Percentiles rank a stretch among this genome's conserved stretches.
phyloP scores from a whole-genome alignment of 306 rosid genomes.

The Cicer judaicum region DNA sequence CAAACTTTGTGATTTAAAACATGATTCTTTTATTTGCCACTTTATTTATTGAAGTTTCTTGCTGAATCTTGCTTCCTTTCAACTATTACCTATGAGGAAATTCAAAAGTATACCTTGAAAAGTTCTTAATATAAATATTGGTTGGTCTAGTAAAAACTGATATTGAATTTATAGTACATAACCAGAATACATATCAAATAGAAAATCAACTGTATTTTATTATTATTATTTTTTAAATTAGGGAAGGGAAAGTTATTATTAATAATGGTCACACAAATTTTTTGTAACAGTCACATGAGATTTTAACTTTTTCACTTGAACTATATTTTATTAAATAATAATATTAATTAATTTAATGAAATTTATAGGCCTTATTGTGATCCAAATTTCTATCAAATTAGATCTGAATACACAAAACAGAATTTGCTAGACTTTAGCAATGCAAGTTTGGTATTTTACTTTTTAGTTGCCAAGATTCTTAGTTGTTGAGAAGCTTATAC shows the following conservation, averaged over 20 bases:
- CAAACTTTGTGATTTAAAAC: background rate
- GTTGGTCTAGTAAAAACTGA: too few relatives aligned
- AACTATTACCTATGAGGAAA: background rate
- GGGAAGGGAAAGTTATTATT: too few relatives aligned
- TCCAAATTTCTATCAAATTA: background rate
- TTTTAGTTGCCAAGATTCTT: conserved; percentile 43
- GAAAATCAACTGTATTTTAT: too few relatives aligned
- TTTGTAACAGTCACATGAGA: too few relatives aligned
- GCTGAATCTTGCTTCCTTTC: background rate
- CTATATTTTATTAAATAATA: too few relatives aligned
- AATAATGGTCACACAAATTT: too few relatives aligned
- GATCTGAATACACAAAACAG: conserved; percentile 2
- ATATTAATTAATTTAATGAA: too few relatives aligned
- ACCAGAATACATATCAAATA: too few relatives aligned
- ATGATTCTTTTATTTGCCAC: background rate
- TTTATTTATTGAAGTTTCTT: background rate
- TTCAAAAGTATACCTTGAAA: background rate
- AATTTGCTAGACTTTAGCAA: conserved; percentile 32
- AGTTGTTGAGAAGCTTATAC: conserved; percentile 33
- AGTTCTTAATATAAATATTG: too few relatives aligned
- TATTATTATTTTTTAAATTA: too few relatives aligned
- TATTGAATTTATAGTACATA: too few relatives aligned
- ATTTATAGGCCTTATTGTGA: background rate
- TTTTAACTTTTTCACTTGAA: too few relatives aligned
- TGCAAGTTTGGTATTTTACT: conserved; percentile 72